Conservation (phyloP, 1,139 yeast genomes). For the Blastobotrys persicus region DNA sequence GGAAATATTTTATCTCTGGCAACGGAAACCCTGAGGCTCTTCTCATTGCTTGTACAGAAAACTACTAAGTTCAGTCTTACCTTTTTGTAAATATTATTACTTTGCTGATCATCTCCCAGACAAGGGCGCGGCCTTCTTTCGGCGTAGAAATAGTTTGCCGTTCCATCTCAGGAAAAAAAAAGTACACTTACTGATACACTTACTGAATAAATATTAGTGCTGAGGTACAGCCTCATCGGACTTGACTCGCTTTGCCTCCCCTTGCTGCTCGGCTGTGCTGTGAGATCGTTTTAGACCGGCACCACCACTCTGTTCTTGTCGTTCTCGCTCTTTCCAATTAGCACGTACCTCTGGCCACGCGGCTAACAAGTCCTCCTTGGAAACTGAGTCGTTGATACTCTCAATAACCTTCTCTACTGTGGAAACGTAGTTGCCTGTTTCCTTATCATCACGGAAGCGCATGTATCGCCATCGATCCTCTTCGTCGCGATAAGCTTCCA, state of each 20-base stretch:
- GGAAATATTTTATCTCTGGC: conserved; percentile 64
- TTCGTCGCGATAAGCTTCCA: conserved; percentile 69
- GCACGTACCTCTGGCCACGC: conserved; percentile 46
- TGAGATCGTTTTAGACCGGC: conserved; percentile 1
- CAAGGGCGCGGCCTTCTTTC: too few species aligned
- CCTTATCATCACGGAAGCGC: conserved; percentile 89
- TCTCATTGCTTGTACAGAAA: conserved; percentile 44
- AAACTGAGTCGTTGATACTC: conserved; percentile 84
- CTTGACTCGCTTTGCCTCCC: conserved; percentile 1
- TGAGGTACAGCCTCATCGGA: background rate
- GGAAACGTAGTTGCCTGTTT: conserved; percentile 77
- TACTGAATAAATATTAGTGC: conserved; percentile 4
- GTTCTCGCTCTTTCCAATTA: conserved; percentile 39
- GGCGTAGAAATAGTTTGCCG: background rate
- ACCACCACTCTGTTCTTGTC: background rate
- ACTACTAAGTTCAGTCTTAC: conserved; percentile 9
- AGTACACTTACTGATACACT: background rate
- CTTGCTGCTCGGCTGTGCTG: background rate
- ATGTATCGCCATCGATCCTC: conserved; percentile 76
- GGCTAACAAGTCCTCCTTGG: conserved; percentile 66
- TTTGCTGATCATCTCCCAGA: too few species aligned
- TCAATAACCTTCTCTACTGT: conserved; percentile 79
- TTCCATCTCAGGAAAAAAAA: background rate
- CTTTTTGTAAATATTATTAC: conserved; percentile 7
- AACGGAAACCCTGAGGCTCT: conserved; percentile 78